Base-by-base conservation (phyloP, 1,139 yeast species). In the Kodamaea fungicola region DNA sequence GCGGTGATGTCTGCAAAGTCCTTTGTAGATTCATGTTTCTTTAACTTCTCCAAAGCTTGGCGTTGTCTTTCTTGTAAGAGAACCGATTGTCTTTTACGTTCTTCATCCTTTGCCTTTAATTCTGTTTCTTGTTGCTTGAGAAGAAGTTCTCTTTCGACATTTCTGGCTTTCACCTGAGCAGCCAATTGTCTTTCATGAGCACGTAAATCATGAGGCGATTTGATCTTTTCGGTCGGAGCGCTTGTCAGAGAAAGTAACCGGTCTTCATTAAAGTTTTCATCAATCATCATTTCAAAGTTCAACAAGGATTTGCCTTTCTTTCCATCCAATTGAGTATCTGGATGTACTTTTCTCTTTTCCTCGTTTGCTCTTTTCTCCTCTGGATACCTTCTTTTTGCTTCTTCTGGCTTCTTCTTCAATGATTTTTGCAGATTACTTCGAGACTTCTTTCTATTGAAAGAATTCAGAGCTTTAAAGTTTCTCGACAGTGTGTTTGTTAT, bases 401-500 rank as follows among this genome's bases (percentile, higher is more conserved):
- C 12, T 12, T 30, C 26, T 30, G 19, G 19, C 3, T 16, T 16
- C 30, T 12, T n/a, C 30, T 25, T 22, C 30, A 32, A 32, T 8
- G 34, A 34, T 23, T 22, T 28, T 25, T 31, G 35, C 12, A 30
- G 29, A 16, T 23, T 24, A 29, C 55, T 59, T 33, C 55, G 43
- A 8, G 57, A 49, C 42, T 61, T 66, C 51, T 62, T 69, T 46
- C 62, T 68, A 43, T 60, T 65, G 39, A 64, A 59, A 3, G 75
- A 64, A 31, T 58, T 66, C 2, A 75, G 69, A 2, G 73, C 76
- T 13, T 61, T 61, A 44, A 65, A 61, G 34, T 51, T 50, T 41
- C 50, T 46, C 5, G 54, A 45, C 12, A 44, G 35, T 3, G 59
- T 52, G 40, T 67, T 67, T 6, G 71, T 64, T 37, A 59, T 57